Conservation (phyloP, 179 eudicot species). For the Drosera spatulata region DNA sequence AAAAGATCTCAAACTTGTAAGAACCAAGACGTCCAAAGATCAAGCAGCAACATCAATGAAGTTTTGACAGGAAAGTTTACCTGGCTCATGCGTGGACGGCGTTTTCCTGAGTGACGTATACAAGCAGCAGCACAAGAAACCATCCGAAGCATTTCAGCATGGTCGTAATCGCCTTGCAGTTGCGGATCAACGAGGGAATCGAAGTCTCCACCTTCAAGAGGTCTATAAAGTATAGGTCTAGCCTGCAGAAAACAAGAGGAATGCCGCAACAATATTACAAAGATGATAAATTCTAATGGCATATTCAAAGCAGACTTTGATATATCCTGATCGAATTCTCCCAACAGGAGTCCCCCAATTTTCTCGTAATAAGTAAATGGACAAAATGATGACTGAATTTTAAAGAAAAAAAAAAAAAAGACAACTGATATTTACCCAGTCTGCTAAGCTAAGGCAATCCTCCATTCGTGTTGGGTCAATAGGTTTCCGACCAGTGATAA, state of each 20-base stretch:
- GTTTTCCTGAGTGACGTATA: slow-evolving; percentile 50
- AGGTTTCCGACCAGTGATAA: slow-evolving; percentile 87
- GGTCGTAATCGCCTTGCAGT: slow-evolving; percentile 25
- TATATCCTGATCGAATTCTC: too few species aligned
- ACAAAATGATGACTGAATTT: too few species aligned
- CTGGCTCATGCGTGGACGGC: slow-evolving; percentile 57
- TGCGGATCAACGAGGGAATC: slow-evolving; percentile 36
- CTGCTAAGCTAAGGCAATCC: slow-evolving; percentile 66
- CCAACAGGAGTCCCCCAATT: too few species aligned
- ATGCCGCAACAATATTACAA: too few species aligned
- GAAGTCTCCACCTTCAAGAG: slow-evolving; percentile 41
- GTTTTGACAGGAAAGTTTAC: slow-evolving; percentile 10
- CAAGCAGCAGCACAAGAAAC: slow-evolving; percentile 56
- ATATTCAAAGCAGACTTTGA: too few species aligned
- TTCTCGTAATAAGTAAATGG: too few species aligned
- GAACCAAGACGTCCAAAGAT: too few species aligned
- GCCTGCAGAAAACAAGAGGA: slow-evolving; percentile 21
- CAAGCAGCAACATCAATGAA: too few species aligned
- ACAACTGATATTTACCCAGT: slow-evolving; percentile 59
- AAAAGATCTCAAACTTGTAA: too few species aligned
- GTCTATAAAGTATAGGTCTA: slow-evolving; percentile 38
- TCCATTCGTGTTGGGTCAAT: slow-evolving; percentile 59
- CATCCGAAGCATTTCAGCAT: slow-evolving; percentile 46
- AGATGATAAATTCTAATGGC: too few species aligned
- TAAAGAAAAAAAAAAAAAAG: not conserved